Base-by-base conservation (phyloP, 768 basidiomycete genomes). In the Pulveroboletus frians region DNA sequence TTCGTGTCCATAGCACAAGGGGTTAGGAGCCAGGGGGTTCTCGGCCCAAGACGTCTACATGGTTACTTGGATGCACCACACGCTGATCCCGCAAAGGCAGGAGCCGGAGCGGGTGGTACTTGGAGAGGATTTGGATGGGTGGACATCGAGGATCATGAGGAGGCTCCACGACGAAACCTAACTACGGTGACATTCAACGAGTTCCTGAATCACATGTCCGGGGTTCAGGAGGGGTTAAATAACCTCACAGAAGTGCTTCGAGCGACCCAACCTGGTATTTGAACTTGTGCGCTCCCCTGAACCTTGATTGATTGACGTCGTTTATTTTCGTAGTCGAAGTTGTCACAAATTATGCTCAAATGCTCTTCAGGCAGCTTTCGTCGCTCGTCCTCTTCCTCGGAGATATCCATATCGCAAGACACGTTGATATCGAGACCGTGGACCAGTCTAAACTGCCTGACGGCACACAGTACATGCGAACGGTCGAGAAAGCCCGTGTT, bases 1-100 rank as follows among this genome's bases (percentile, higher is more conserved):
- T 89, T 87, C 52, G 83, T 85, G 2, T 68, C 73, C 4, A 82
- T 86, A 59, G 80, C 85, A 5, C 81, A 86, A 53, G 55, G 54
- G 2, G 59, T 66, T 51, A 56, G 71, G 50, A 54, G 52, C 35
- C 56, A 63, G 20, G 61, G 61, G 30, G 39, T 50, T 9, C 46
- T 58, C 18, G 63, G 64, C n/a, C 55, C 60, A 21, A 76, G 67
- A 54, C 70, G 63, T 26, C 35, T 75, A 26, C 56, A 63, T 29
- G 75, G 73, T 15, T 66, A 69, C 18, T 59, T 77, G 46, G 56
- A 59, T 26, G 64, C 69, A 11, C 57, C 62, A 0, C 65, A 69
- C 48, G 62, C 74, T 31, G 74, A 74, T 5, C 55, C 74, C 2
- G 68, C 70, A 2, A 64, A 72, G 8, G 66, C 73, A 8, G 81